These are phyloP conservation scores for Cryptococcus depauperatus DNA, from an alignment of 1,284 basidiomycete species.

Conservation along the genomic window DNA sequence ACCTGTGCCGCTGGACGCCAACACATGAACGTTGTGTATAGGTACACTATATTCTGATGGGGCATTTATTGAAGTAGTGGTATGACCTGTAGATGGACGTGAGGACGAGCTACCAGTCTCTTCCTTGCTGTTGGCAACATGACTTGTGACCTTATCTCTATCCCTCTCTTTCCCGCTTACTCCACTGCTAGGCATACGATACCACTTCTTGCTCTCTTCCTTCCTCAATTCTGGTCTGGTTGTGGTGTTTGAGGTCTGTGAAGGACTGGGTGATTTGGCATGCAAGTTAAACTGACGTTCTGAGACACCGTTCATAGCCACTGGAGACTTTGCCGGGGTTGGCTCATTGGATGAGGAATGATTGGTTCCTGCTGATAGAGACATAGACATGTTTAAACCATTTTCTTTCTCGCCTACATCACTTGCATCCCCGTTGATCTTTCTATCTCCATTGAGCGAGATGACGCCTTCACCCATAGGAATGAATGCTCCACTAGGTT, in stretches of 20 bases:
- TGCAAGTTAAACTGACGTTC: no score
- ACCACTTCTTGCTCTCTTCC: constrained; percentile 11
- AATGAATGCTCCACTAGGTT: constrained; percentile 1
- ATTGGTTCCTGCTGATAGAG: no score
- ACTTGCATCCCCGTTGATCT: background rate
- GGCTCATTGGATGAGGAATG: no score
- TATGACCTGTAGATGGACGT: constrained; percentile 6
- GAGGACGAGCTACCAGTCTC: background rate
- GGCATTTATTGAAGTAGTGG: no score
- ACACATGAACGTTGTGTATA: background rate
- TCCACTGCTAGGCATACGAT: background rate
- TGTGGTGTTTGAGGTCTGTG: no score
- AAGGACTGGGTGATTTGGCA: no score
- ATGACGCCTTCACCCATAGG: background rate
- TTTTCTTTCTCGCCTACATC: background rate
- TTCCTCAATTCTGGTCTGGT: constrained; percentile 3
- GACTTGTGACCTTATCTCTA: constrained; percentile 7
- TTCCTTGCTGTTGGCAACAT: background rate
- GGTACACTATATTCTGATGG: background rate
- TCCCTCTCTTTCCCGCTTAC: background rate
- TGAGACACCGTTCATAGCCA: no score
- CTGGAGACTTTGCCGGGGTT: no score
- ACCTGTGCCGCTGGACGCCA: no score
- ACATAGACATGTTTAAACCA: no score
- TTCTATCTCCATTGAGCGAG: background rate